These are phyloP conservation scores for Elaeagnus macrophylla DNA, from an alignment of 306 rosid genomes.

Conservation along the genomic window DNA sequence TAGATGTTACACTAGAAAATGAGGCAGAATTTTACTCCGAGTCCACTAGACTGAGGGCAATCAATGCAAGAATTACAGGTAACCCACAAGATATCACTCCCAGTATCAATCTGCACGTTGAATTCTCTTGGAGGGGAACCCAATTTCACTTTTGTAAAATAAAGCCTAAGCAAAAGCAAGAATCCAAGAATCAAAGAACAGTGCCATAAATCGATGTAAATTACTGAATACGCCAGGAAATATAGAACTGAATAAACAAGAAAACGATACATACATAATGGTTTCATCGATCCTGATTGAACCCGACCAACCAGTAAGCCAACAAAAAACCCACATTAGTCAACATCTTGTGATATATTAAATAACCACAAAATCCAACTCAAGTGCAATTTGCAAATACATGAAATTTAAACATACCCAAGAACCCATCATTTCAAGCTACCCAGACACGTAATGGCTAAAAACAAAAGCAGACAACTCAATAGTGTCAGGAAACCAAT, in stretches of 20 bases:
- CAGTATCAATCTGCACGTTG: constrained; percentile 86
- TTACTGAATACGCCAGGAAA: not conserved
- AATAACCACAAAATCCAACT: not conserved
- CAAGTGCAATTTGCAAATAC: not conserved
- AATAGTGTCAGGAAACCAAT: no score
- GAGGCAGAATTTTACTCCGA: constrained; percentile 51
- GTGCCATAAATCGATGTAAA: not conserved
- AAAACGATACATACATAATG: constrained; percentile 19
- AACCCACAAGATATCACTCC: constrained; percentile 94
- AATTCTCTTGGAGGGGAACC: constrained; percentile 88
- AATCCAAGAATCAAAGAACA: constrained; percentile 15
- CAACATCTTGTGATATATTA: not conserved
- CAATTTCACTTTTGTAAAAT: constrained; percentile 76
- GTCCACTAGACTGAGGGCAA: constrained; percentile 78
- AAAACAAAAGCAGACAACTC: no score
- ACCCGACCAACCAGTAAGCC: not conserved
- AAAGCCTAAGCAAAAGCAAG: constrained; percentile 54
- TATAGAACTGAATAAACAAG: constrained; percentile 11
- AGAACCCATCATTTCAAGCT: no score
- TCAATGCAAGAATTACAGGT: constrained; percentile 75
- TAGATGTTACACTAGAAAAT: constrained; percentile 9
- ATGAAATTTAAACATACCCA: no score
- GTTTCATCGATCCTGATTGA: constrained; percentile 14
- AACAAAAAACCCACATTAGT: constrained; percentile 19
- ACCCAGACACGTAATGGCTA: no score